These are phyloP conservation scores for Aspergillus tubingensis DNA, from an alignment of 2,329 filamentous ascomycete species.

Conservation along the genomic window DNA sequence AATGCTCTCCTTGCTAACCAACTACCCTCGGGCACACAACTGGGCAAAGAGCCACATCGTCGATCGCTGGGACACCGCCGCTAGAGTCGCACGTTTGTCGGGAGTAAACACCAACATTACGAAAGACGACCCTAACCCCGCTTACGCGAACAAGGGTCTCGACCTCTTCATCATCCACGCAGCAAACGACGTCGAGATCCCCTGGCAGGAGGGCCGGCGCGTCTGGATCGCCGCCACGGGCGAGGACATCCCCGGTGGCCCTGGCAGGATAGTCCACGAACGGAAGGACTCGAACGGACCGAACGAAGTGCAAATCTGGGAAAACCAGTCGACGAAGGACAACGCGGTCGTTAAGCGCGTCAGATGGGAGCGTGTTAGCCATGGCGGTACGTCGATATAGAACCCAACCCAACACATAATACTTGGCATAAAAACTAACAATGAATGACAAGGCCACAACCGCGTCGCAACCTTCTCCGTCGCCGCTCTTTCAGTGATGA, in stretches of 20 bases:
- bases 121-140: conserved; percentile 52
- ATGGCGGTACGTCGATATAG: conserved; percentile 41
- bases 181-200: conserved; percentile 78
- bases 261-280: conserved; percentile 33
- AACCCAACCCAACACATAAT: background rate
- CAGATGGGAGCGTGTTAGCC: conserved; percentile 46
- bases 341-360: conserved; percentile 38
- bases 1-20: conserved; percentile 71
- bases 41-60: conserved; percentile 65
- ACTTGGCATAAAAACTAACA: background rate
- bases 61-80: conserved; percentile 79
- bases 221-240: conserved; percentile 44
- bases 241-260: conserved; percentile 23
- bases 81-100: conserved; percentile 57
- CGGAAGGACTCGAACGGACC: conserved; percentile 31
- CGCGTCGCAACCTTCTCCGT: conserved; percentile 43
- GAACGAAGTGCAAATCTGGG: conserved; percentile 43
- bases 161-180: conserved; percentile 77
- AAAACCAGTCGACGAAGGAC: conserved; percentile 26
- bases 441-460: conserved; percentile 41
- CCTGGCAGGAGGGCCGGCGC: conserved; percentile 56
- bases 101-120: conserved; percentile 29
- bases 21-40: conserved; percentile 65
- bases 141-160: conserved; percentile 55
- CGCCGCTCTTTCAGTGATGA: conserved; percentile 40